Conservation (phyloP, 2,329 filamentous ascomycete species). For the Ophiostoma angusticollis region DNA sequence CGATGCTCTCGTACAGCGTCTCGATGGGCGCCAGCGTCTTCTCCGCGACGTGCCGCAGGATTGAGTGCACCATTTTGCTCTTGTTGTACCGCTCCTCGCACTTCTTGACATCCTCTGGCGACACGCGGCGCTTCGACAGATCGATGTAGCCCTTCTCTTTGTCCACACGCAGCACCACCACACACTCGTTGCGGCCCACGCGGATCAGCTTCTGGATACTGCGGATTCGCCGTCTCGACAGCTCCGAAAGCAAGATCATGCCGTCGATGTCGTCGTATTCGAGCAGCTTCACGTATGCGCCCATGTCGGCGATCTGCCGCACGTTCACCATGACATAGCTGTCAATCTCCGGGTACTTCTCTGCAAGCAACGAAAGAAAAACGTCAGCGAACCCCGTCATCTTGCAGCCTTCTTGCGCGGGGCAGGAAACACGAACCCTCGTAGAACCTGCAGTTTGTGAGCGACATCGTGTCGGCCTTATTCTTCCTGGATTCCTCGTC, state of each 20-base stretch:
- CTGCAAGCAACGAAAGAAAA: slow-evolving; percentile 18
- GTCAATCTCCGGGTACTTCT: slow-evolving; percentile 86
- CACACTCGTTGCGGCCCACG: slow-evolving; percentile 95
- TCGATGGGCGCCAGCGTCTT: slow-evolving; percentile 94
- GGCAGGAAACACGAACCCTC: slow-evolving; percentile 16
- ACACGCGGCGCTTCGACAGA: slow-evolving; percentile 95
- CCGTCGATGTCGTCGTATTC: slow-evolving; percentile 99
- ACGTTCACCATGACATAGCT: slow-evolving; percentile 99
- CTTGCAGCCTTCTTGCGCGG: not conserved
- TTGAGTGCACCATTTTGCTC: slow-evolving; percentile 98
- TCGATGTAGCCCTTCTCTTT: slow-evolving; percentile 99
- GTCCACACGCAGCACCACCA: slow-evolving; percentile 95
- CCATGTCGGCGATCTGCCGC: slow-evolving; percentile 96
- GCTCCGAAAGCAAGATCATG: slow-evolving; percentile 97
- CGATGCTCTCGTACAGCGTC: slow-evolving; percentile 83
- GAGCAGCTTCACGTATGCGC: slow-evolving; percentile 96
- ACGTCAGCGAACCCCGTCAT: not conserved
- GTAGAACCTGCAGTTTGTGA: slow-evolving; percentile 27
- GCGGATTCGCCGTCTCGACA: slow-evolving; percentile 94
- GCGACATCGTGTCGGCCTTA: slow-evolving; percentile 23
- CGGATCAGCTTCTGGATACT: slow-evolving; percentile 98
- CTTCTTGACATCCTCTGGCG: slow-evolving; percentile 92
- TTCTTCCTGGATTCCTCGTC: slow-evolving; percentile 2
- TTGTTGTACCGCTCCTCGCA: slow-evolving; percentile 99
- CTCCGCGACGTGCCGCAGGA: slow-evolving; percentile 97